These are phyloP conservation scores for Bacidia gigantensis DNA, from an alignment of 495 filamentous ascomycete species.

Conservation along the genomic window DNA sequence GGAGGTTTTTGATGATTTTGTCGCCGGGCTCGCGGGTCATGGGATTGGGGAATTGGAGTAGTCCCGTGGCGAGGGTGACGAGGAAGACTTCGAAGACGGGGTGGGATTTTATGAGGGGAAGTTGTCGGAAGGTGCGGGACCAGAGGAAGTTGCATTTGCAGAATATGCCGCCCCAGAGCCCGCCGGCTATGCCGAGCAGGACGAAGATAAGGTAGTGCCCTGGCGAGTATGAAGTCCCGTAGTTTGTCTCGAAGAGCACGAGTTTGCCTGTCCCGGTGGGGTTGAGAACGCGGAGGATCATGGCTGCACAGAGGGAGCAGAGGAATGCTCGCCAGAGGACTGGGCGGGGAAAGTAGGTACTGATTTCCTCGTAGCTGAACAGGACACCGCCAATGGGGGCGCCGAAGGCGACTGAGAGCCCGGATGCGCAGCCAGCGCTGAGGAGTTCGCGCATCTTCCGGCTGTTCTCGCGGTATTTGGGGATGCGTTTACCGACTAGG, in stretches of 20 bases:
- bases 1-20: conserved; percentile 37
- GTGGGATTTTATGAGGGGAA: conserved; percentile 35
- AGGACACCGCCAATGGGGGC: conserved; percentile 46
- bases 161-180: conserved; percentile 42
- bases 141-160: conserved; percentile 42
- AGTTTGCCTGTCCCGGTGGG: conserved; percentile 44
- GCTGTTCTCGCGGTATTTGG: conserved; percentile 39
- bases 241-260: conserved; percentile 46
- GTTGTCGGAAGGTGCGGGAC: conserved; percentile 40
- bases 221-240: conserved; percentile 37
- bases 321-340: conserved; percentile 45
- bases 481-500: conserved; percentile 35
- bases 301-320: conserved; percentile 40
- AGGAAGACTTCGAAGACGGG: conserved; percentile 41
- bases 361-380: conserved; percentile 39
- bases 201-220: conserved; percentile 43
- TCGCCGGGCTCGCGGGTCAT: conserved; percentile 39
- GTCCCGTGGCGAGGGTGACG: conserved; percentile 35
- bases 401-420: conserved; percentile 44
- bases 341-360: conserved; percentile 34
- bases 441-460: conserved; percentile 41
- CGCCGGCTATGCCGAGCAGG: conserved; percentile 39
- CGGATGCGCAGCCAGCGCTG: conserved; percentile 39
- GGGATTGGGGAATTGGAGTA: conserved; percentile 43
- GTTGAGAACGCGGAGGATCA: conserved; percentile 42